Evolutionary conservation across 1,284 basidiomycete genomes (phyloP).

Genomic region (Ceratobasidium sp.): DNA sequence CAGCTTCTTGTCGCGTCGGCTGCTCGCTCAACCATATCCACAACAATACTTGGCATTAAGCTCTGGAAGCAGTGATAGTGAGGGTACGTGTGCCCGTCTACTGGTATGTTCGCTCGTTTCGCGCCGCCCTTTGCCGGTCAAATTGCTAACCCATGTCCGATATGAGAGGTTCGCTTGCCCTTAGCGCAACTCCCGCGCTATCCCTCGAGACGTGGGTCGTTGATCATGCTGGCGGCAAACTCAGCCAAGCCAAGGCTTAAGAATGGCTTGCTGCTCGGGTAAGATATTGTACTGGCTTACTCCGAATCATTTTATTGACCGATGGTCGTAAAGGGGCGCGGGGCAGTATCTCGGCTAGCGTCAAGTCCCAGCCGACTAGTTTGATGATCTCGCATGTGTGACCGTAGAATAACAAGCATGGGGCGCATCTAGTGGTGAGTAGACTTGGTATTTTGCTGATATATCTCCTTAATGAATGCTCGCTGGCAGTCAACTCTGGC

Average conservation of each 20-base stretch:
- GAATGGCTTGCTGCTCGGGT: slow-evolving; percentile 30
- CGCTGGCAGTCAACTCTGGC: slow-evolving; percentile 55
- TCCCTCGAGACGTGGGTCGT: slow-evolving; percentile 62
- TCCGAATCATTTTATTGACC: slow-evolving; percentile 31
- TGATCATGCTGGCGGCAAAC: slow-evolving; percentile 61
- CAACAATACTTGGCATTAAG: no score
- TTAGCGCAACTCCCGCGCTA: slow-evolving; percentile 38
- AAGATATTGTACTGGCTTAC: not conserved
- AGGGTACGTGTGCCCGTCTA: no score
- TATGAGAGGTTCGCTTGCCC: slow-evolving; percentile 49
- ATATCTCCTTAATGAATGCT: not conserved
- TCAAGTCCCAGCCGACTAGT: slow-evolving; percentile 45
- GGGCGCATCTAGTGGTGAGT: slow-evolving; percentile 59
- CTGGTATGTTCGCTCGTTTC: no score
- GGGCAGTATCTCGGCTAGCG: slow-evolving; percentile 56
- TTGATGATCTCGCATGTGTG: slow-evolving; percentile 54
- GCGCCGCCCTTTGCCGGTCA: no score
- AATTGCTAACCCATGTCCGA: no score
- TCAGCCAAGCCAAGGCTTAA: slow-evolving; percentile 56
- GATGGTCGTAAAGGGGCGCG: slow-evolving; percentile 50
- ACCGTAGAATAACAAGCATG: slow-evolving; percentile 57
- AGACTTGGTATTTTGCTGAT: slow-evolving; percentile 9
- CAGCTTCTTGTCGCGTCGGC: no score
- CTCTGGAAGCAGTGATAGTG: no score
- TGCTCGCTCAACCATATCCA: no score